A percentile compares a stretch with the other conserved stretches of the same genome.
Evolutionary conservation across 495 filamentous ascomycete species (phyloP).

Genomic region (Penicillium verhagenii): DNA sequence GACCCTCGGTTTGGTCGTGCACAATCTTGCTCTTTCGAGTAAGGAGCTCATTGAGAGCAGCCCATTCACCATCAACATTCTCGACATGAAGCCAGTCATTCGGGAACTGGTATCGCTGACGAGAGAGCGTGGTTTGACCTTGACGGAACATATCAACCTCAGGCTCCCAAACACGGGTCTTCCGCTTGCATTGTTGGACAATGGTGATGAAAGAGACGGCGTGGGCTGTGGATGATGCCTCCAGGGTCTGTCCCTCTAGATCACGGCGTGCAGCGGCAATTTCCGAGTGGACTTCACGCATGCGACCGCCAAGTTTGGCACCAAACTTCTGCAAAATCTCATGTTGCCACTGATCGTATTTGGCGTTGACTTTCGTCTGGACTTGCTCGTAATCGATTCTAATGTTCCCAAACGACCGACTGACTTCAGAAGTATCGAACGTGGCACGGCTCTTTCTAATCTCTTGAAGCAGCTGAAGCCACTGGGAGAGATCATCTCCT

Average conservation of each 20-base stretch:
- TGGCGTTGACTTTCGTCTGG: conserved; percentile 94
- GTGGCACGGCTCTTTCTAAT: conserved; percentile 90
- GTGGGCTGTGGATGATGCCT: conserved; percentile 89
- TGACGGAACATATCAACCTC: conserved; percentile 94
- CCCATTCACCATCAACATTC: conserved; percentile 93
- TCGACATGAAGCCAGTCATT: conserved; percentile 91
- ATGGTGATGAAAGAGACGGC: conserved; percentile 98
- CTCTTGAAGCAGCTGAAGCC: conserved; percentile 92
- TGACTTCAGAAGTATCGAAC: conserved; percentile 93
- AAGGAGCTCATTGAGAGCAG: conserved; percentile 82
- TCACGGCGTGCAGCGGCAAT: conserved; percentile 84
- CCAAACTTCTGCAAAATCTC: conserved; percentile 94
- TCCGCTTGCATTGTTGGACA: conserved; percentile 91
- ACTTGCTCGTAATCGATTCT: conserved; percentile 97
- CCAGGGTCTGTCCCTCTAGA: conserved; percentile 84
- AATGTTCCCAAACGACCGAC: conserved; percentile 86
- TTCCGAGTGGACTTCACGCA: conserved; percentile 85
- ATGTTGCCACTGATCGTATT: conserved; percentile 99
- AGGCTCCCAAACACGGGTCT: conserved; percentile 88
- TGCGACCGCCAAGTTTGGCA: conserved; percentile 78
- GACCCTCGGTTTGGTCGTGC: conserved; percentile 89
- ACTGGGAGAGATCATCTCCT: conserved; percentile 86
- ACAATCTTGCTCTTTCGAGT: conserved; percentile 89
- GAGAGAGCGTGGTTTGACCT: conserved; percentile 83
- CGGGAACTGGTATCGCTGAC: conserved; percentile 90